A percentile compares a stretch with the other conserved stretches of the same genome.
These are phyloP conservation scores for Saraca asoca DNA, from an alignment of 331 rosid genomes.

Conservation along the genomic window DNA sequence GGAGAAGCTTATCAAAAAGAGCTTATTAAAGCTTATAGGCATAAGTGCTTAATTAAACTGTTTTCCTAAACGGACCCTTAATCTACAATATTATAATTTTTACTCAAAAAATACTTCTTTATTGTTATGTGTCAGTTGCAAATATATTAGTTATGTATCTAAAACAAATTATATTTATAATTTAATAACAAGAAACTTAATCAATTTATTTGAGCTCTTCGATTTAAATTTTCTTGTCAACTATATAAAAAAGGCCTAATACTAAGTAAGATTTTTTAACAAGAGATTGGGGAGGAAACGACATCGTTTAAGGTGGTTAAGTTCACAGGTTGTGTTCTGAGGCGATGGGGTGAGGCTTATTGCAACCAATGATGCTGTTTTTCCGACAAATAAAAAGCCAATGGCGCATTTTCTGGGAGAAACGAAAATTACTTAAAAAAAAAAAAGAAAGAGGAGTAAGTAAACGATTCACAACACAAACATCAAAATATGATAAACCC, in stretches of 20 bases:
- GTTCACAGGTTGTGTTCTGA: constrained; percentile 28
- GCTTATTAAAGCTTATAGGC: too few relatives aligned
- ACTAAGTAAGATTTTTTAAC: background rate
- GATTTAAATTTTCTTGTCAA: too few relatives aligned
- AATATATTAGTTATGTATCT: too few relatives aligned
- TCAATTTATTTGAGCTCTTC: too few relatives aligned
- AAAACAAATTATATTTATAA: too few relatives aligned
- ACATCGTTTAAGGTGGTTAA: constrained; percentile 17
- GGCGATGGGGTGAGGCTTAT: constrained; percentile 24
- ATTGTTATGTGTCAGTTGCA: too few relatives aligned
- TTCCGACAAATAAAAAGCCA: constrained; percentile 36
- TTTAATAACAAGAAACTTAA: too few relatives aligned
- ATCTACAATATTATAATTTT: background rate
- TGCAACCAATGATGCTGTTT: constrained; percentile 39
- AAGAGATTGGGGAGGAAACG: constrained; percentile 28
- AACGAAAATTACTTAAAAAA: constrained; percentile 15
- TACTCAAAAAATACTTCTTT: too few relatives aligned
- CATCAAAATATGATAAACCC: constrained; percentile 8
- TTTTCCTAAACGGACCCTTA: too few relatives aligned
- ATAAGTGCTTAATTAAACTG: too few relatives aligned
- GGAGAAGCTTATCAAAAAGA: too few relatives aligned
- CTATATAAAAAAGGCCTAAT: too few relatives aligned
- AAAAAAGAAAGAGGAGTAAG: constrained; percentile 5
- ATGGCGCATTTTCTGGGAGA: constrained; percentile 35
- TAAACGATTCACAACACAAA: constrained; percentile 28